Evolutionary conservation across 2,329 filamentous ascomycete species (phyloP), one percentile per base, ranked within the genome.

Genomic region (Sclerotinia sclerotiorum): DNA sequence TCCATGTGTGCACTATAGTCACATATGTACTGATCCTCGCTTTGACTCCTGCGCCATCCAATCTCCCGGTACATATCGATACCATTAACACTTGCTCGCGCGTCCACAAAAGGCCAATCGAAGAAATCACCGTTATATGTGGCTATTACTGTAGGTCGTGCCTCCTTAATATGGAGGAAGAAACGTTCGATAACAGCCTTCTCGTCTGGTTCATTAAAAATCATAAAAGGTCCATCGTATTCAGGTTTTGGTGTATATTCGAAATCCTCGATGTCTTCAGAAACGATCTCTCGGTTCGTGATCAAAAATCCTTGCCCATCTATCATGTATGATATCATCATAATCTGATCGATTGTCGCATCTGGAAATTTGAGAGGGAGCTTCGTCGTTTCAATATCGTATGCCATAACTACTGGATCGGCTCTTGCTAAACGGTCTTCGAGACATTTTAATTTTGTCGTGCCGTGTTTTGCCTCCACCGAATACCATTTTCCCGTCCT

Each of bases 101-200:
- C 88, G 82, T 99, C 95, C 32, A 99, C 93, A 77, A 96, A 99
- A 0, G 95, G 94, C 95, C 95, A 99, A 89, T 99, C 95, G 88
- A 99, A 99, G 79, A 99, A 99, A 82, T 99, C 95, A 82, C 95
- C 95, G 92, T 99, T 99, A 85, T 99, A 99, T n/a, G 95, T 99
- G 48, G 96, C 94, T 78, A 99, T 99, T 68, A 99, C 94, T 0
- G 94, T 98, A 0, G 95, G 95, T 69, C 91, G 88, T 0, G 93
- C 93, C 78, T 97, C 93, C 76, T 99, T 98, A 79, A 99, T 91
- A 79, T 97, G 95, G 52, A 92, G 84, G 76, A 99, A 98, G 81
- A 99, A 99, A 21, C 95, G 85, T 77, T 98, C 94, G 29, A 99
- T 83, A 2, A 97, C 78, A 0, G 85, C 87, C 79, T 95, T 95